Conservation (phyloP, 176 grass and related monocot genomes). For the Poa pratensis region DNA sequence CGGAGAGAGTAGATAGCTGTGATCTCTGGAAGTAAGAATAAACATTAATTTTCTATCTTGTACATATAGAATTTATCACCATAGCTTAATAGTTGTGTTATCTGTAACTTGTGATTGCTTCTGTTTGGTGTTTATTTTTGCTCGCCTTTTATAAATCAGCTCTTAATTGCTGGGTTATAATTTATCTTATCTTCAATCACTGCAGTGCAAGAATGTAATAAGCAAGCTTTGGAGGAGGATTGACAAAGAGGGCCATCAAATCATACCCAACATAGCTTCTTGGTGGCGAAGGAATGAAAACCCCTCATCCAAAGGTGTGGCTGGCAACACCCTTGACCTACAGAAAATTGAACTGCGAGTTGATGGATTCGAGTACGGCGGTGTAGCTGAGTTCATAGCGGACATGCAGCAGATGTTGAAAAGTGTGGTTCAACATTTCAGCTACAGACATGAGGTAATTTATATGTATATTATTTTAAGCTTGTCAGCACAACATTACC, state of each 20-base stretch:
- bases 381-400: constrained; percentile 79
- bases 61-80: constrained; percentile 14
- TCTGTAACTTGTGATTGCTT: constrained; percentile 6
- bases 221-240: constrained; percentile 98
- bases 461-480: not conserved
- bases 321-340: constrained; percentile 69
- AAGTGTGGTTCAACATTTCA: constrained; percentile 81
- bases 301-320: constrained; percentile 58
- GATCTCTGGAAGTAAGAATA: not conserved
- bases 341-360: constrained; percentile 89
- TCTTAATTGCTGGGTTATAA: constrained; percentile 16
- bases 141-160: not conserved
- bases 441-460: constrained; percentile 70
- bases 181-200: constrained; percentile 26
- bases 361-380: constrained; percentile 75
- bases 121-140: constrained; percentile 14
- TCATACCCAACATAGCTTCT: constrained; percentile 82
- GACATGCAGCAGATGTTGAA: constrained; percentile 94
- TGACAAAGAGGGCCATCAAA: constrained; percentile 86
- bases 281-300: constrained; percentile 94
- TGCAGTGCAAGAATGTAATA: constrained; percentile 99
- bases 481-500: not conserved
- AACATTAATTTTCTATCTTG: constrained; percentile 29
- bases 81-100: not conserved
- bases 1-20: not conserved